Evolutionary conservation across 371 early-diverging fungal genomes (phyloP), one percentile per base, ranked within the genome.

Genomic region (Circinella minor): DNA sequence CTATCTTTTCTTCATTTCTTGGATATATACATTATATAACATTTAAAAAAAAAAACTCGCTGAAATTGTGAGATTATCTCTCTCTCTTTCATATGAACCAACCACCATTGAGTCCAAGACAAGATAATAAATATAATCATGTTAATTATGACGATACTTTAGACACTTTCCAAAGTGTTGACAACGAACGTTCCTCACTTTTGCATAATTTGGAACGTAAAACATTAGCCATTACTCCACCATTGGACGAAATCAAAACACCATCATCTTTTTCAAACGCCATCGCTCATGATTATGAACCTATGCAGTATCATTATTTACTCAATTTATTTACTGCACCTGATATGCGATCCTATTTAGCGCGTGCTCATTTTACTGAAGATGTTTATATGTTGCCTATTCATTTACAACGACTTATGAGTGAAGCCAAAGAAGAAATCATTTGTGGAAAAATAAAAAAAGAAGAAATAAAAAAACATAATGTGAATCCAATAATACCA

Each of bases 381-480:
- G 79, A 77, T 62, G 74, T 82, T 9, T 78, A 71, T 69, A 71
- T 66, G 15, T 63, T 82, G 36, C 83, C 83, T 4, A 71, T 77
- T 61, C 77, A 77, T 61, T 66, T 79, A 13, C 79, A 79, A 63
- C 39, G 61, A 15, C 67, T 81, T 0, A 74, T 81, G 37, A 76
- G 71, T 63, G 82, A 79, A 60, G 82, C 82, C 65, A 81, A 74
- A 65, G 78, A 81, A 61, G 82, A 81, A 61, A 70, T 79, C 20
- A 63, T 81, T 0, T 9, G 76, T 51, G 69, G 54, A 18, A 66
- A 72, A 9, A 68, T 69, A 8, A 63, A 49, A 18, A 48, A 57
- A 15, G 13, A 66, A 34, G 43, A 6, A 43, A 6, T 9, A 43
- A 43, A 43, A 43, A 43, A 43, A 9, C 43, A 43, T 9, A 43